Evolutionary conservation across 2,329 filamentous ascomycete species (phyloP), one percentile per base, ranked within the genome.

Genomic region (Colletotrichum filicis): DNA sequence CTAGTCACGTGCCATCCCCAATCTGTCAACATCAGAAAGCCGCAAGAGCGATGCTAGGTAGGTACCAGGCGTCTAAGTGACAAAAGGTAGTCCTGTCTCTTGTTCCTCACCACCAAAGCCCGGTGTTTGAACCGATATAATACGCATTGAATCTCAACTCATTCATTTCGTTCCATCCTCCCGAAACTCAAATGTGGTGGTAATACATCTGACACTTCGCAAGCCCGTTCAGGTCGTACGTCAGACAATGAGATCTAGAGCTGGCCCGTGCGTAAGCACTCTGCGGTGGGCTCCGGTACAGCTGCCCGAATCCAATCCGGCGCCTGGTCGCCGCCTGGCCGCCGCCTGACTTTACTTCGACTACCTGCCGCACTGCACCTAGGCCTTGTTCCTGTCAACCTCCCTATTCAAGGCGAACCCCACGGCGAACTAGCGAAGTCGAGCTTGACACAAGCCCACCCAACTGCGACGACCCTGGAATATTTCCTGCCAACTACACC

Each of bases 1-100:
- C 28, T n/a, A 16, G 66, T 75, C 74, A 75, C 74, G 74, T 75
- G 74, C 46, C 14, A 11, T 22, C 9, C 24, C 6, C 59, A 57
- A 16, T 11, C 32, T 28, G 30, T 12, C 16, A 56, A 30, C n/a
- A 30, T 14, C n/a, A 65, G 28, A 26, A 65, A 37, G 55, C 22
- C 14, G 28, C 53, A 12, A 37, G 19, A 57, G 59, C 35, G 32
- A 14, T 63, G 24, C 19, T 32, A 49, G 8, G 19, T 42, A 42
- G 16, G 24, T 6, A 68, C 14, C 19, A 4, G 37, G 37, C 19
- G 37, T 19, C 16, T 42, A 19, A 19, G 37, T 42, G 37, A 42
- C 37, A 42, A 12, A 1, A 35, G 9, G 11, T 35, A 42, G 37
- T 42, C 16, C 37, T 24, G 8, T 26, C 11, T 26, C 49, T 16